Conservation (phyloP, 306 rosid species). For the Rosa persica region DNA sequence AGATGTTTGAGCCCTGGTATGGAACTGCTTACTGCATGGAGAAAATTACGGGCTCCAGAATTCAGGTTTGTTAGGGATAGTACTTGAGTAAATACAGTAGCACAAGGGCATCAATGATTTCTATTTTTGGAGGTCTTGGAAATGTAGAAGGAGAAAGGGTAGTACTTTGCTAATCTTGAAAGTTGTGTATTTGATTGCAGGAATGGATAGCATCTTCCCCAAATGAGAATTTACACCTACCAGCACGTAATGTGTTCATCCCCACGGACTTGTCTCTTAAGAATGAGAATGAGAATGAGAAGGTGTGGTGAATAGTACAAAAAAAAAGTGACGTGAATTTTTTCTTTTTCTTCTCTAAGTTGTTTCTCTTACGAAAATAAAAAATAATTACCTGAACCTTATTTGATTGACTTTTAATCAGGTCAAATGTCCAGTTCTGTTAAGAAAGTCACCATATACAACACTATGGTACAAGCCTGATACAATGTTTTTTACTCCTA, state of each 20-base stretch:
- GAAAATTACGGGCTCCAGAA: constrained; percentile 48
- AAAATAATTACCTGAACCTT: background rate
- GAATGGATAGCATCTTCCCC: constrained; percentile 79
- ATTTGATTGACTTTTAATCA: constrained; percentile 40
- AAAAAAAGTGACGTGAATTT: background rate
- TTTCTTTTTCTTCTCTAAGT: background rate
- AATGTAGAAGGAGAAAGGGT: background rate
- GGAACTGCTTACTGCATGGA: constrained; percentile 77
- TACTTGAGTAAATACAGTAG: background rate
- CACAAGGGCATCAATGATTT: background rate
- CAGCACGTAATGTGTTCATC: constrained; percentile 70
- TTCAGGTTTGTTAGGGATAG: constrained; percentile 57
- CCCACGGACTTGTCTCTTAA: constrained; percentile 86
- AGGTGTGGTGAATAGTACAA: constrained; percentile 41
- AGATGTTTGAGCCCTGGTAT: constrained; percentile 92
- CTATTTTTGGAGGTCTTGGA: constrained; percentile 4
- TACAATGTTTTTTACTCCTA: constrained; percentile 73
- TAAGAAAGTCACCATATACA: constrained; percentile 66
- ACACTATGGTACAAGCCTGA: constrained; percentile 90
- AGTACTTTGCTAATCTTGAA: constrained; percentile 5
- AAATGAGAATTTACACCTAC: constrained; percentile 72
- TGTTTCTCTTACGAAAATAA: background rate
- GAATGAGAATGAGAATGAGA: constrained; percentile 42
- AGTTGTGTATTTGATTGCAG: constrained; percentile 44
- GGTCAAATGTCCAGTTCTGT: constrained; percentile 72